Evolutionary conservation across 441 rosid species (phyloP).

Genomic region (Bruguiera hainesii): DNA sequence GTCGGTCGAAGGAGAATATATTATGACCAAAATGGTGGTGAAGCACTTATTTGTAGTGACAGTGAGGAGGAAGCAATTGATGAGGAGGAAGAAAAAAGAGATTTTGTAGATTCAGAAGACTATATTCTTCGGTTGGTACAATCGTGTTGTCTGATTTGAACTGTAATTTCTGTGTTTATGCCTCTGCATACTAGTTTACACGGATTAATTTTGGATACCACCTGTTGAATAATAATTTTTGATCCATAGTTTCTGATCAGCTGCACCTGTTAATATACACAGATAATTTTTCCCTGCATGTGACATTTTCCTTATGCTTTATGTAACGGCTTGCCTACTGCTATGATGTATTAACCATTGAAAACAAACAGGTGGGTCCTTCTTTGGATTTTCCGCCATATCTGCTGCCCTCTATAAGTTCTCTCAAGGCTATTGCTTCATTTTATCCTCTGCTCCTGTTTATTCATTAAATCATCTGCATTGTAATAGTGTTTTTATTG

Average conservation of each 20-base stretch:
- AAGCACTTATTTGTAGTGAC: slow-evolving; percentile 98
- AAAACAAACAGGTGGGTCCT: neutral
- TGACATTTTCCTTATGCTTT: too few relatives aligned
- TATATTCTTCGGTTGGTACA: slow-evolving; percentile 80
- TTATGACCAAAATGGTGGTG: slow-evolving; percentile 96
- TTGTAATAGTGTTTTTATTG: too few relatives aligned
- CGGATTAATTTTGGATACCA: too few relatives aligned
- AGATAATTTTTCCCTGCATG: too few relatives aligned
- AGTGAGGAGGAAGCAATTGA: slow-evolving; percentile 91
- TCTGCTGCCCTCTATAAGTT: neutral
- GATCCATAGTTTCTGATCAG: too few relatives aligned
- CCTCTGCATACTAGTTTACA: neutral
- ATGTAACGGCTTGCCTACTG: too few relatives aligned
- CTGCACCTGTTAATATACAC: too few relatives aligned
- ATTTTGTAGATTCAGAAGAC: slow-evolving; percentile 76
- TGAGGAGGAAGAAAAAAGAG: slow-evolving; percentile 80
- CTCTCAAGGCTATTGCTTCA: neutral
- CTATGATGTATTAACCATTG: too few relatives aligned
- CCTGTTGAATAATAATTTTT: too few relatives aligned
- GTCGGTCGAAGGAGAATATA: slow-evolving; percentile 96
- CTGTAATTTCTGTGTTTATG: neutral
- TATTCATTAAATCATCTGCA: too few relatives aligned
- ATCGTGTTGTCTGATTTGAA: slow-evolving; percentile 21
- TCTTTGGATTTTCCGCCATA: neutral
- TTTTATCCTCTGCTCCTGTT: too few relatives aligned